These are phyloP conservation scores for Naematelia encephala DNA, from an alignment of 768 basidiomycete genomes.

Conservation along the genomic window DNA sequence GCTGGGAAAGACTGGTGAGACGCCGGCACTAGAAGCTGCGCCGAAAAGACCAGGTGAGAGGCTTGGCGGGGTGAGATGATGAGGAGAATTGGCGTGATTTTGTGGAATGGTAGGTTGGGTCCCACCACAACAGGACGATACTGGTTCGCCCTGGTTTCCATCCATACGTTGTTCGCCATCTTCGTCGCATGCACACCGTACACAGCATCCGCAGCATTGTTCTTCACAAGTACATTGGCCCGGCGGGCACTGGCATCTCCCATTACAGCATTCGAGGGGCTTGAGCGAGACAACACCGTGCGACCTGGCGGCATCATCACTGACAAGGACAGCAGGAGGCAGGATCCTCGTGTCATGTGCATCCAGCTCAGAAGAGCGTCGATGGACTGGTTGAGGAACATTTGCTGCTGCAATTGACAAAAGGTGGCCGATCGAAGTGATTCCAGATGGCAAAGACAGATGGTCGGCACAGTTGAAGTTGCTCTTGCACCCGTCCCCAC, in stretches of 20 bases:
- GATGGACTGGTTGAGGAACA: slow-evolving; percentile 28
- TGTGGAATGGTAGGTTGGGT: not conserved
- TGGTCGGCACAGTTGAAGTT: slow-evolving; percentile 40
- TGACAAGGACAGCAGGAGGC: slow-evolving; percentile 32
- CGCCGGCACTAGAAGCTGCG: not conserved
- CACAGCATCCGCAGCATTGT: slow-evolving; percentile 50
- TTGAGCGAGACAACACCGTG: slow-evolving; percentile 44
- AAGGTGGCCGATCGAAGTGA: slow-evolving; percentile 43
- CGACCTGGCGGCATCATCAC: slow-evolving; percentile 32
- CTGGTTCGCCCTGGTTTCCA: not conserved
- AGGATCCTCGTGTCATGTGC: slow-evolving; percentile 39
- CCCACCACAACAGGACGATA: slow-evolving; percentile 8
- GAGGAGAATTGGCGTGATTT: not conserved
- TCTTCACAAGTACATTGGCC: slow-evolving; percentile 48
- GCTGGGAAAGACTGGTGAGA: not conserved
- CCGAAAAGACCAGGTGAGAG: slow-evolving; percentile 1
- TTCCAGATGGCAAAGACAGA: slow-evolving; percentile 38
- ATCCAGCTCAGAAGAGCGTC: slow-evolving; percentile 18
- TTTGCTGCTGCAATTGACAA: slow-evolving; percentile 38
- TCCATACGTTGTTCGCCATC: slow-evolving; percentile 19
- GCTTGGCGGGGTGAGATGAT: slow-evolving; percentile 4
- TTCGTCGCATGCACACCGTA: slow-evolving; percentile 42
- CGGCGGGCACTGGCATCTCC: slow-evolving; percentile 47
- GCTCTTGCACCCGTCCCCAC: slow-evolving; percentile 33
- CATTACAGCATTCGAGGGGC: slow-evolving; percentile 50